phyloP scores from a whole-genome alignment of 2,329 filamentous ascomycete genomes.

The Colletotrichum sp. region DNA sequence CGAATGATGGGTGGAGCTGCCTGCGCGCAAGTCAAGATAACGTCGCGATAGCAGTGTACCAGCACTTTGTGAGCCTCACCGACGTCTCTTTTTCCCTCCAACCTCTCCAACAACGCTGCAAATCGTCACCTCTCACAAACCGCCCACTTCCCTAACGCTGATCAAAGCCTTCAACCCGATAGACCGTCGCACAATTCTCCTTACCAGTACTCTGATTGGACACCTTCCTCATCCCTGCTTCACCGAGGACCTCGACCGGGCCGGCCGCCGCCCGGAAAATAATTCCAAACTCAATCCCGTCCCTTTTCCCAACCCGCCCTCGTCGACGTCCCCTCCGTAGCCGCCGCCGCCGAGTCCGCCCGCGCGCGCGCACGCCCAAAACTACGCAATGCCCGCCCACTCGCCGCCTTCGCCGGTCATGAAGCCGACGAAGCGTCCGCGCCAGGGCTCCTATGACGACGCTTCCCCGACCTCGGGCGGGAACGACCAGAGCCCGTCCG shows the following conservation, averaged over 20 bases:
- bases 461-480: conserved; percentile 38
- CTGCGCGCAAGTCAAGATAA: conserved; percentile 13
- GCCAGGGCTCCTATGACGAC: conserved; percentile 54
- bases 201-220: neutral
- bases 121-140: neutral
- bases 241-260: conserved; percentile 2
- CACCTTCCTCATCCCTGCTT: neutral
- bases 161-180: neutral
- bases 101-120: neutral
- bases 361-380: neutral
- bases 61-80: conserved; percentile 9
- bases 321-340: neutral
- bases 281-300: neutral
- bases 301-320: neutral
- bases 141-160: neutral
- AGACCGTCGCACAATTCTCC: neutral
- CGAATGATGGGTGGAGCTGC: conserved; percentile 16
- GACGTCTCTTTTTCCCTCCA: neutral
- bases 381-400: conserved; percentile 45
- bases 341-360: neutral
- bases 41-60: conserved; percentile 12
- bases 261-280: neutral
- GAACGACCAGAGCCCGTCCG: conserved; percentile 39
- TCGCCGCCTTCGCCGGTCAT: conserved; percentile 54
- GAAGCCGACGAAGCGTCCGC: conserved; percentile 62